phyloP scores from a whole-genome alignment of 768 basidiomycete species.

The Pulveroboletus sp. region DNA sequence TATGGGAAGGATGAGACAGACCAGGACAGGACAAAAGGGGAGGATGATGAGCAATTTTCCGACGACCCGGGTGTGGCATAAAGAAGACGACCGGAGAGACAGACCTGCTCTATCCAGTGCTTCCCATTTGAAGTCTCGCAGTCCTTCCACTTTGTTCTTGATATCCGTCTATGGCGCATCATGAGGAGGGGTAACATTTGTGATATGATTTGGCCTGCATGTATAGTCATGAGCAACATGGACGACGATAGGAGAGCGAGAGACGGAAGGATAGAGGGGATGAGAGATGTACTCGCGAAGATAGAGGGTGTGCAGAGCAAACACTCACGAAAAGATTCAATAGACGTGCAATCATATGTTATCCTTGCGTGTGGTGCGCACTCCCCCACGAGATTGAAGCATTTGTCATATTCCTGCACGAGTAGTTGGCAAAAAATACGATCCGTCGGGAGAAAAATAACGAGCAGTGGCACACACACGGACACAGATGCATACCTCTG shows the following conservation, averaged over 20 bases:
- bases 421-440: neutral
- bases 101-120: constrained; percentile 79
- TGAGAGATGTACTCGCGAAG: neutral
- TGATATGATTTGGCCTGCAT: constrained; percentile 62
- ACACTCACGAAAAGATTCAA: constrained; percentile 64
- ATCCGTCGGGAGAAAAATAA: neutral
- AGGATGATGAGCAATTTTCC: constrained; percentile 1
- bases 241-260: neutral
- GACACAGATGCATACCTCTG: constrained; percentile 38
- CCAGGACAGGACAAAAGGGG: neutral
- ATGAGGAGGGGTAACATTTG: constrained; percentile 75
- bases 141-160: constrained; percentile 70
- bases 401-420: constrained; percentile 68
- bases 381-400: constrained; percentile 52
- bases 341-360: constrained; percentile 49
- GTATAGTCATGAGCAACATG: neutral
- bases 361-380: constrained; percentile 58
- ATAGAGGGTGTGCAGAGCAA: neutral
- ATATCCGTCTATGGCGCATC: constrained; percentile 82
- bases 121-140: constrained; percentile 57
- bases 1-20: neutral
- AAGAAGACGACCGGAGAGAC: constrained; percentile 11
- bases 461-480: neutral
- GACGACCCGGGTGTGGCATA: neutral
- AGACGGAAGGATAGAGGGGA: neutral